Evolutionary conservation across 768 basidiomycete genomes (phyloP).

Genomic region (Astraeus odoratus): DNA sequence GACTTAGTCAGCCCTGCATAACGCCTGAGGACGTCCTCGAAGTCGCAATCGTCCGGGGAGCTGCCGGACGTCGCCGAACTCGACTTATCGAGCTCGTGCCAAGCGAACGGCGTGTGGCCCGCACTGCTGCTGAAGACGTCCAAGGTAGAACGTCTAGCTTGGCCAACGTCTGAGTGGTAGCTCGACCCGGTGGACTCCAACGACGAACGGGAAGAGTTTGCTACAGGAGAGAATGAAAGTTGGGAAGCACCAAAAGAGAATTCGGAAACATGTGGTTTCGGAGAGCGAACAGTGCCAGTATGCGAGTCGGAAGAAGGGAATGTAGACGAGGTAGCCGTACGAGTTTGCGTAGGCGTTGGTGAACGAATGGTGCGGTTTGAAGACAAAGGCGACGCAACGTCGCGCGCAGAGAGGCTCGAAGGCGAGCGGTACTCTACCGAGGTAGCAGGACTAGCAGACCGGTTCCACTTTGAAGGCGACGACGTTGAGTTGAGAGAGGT

Average conservation of each 20-base stretch:
- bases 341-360: conserved; percentile 62
- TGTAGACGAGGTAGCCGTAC: conserved; percentile 44
- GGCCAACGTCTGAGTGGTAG: conserved; percentile 71
- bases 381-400: conserved; percentile 41
- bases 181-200: conserved; percentile 78
- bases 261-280: conserved; percentile 48
- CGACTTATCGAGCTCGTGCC: conserved; percentile 61
- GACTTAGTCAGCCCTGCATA: conserved; percentile 62
- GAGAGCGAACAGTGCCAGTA: conserved; percentile 42
- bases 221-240: conserved; percentile 62
- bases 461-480: conserved; percentile 21
- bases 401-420: conserved; percentile 43
- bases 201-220: conserved; percentile 74
- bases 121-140: conserved; percentile 45
- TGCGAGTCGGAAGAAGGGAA: conserved; percentile 30
- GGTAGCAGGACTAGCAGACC: conserved; percentile 22
- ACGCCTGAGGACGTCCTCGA: conserved; percentile 59
- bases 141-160: conserved; percentile 46
- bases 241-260: conserved; percentile 46
- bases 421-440: conserved; percentile 33
- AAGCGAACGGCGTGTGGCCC: conserved; percentile 44
- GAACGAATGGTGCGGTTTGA: conserved; percentile 44
- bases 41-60: conserved; percentile 48
- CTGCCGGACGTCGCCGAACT: conserved; percentile 42
- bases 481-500: conserved; percentile 30